A percentile compares a stretch with the other conserved stretches of the same genome.
These are phyloP conservation scores for Solanum chacoense DNA, from an alignment of 305 asterid genomes.

Conservation along the genomic window DNA sequence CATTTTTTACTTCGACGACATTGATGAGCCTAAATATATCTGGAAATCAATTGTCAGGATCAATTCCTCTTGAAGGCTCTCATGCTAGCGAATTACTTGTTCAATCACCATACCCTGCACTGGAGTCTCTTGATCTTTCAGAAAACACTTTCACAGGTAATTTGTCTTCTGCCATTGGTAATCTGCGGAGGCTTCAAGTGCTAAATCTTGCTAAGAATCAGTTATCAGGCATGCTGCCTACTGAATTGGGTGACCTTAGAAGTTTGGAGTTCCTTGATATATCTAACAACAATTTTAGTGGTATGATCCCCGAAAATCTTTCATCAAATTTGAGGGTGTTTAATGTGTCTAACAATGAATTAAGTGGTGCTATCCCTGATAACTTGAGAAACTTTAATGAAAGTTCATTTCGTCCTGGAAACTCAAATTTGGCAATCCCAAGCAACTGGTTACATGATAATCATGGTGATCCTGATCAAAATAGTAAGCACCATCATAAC, in stretches of 20 bases:
- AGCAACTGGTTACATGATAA: slow-evolving; percentile 10
- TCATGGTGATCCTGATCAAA: slow-evolving; percentile 12
- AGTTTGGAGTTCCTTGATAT: slow-evolving; percentile 60
- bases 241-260: slow-evolving; percentile 54
- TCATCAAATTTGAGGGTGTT: slow-evolving; percentile 49
- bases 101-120: slow-evolving; percentile 47
- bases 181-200: slow-evolving; percentile 57
- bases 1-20: slow-evolving; percentile 53
- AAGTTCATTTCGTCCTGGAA: slow-evolving; percentile 71
- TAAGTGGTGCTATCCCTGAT: slow-evolving; percentile 61
- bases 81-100: slow-evolving; percentile 47
- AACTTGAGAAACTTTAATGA: slow-evolving; percentile 47
- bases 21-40: slow-evolving; percentile 63
- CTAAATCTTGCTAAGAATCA: slow-evolving; percentile 66
- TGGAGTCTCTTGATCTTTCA: slow-evolving; percentile 84
- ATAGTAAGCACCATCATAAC: slow-evolving; percentile 6
- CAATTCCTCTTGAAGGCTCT: slow-evolving; percentile 60
- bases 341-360: slow-evolving; percentile 54
- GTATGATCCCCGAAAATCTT: slow-evolving; percentile 55
- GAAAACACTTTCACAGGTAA: slow-evolving; percentile 55
- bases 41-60: slow-evolving; percentile 61
- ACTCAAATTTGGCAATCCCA: slow-evolving; percentile 19
- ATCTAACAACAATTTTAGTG: slow-evolving; percentile 60
- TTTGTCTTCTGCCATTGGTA: slow-evolving; percentile 60
- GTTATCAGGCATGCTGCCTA: slow-evolving; percentile 62